Base-by-base conservation (phyloP, 352 stramenopile genomes). In the Globisporangium paroecandrum region DNA sequence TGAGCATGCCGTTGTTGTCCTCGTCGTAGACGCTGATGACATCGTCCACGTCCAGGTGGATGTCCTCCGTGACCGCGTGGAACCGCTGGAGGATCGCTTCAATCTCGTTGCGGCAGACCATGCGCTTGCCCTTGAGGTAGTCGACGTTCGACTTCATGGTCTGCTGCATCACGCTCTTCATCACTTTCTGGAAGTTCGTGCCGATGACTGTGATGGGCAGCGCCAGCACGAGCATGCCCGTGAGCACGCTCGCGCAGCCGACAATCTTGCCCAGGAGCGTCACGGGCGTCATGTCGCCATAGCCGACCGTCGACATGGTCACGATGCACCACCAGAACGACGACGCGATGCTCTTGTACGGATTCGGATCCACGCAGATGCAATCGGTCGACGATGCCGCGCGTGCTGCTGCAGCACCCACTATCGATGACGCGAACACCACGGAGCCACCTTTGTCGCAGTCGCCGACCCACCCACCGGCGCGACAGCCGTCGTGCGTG, bases 251-350 rank as follows among this genome's bases (percentile, higher is more conserved):
- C 34, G 78, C 72, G 24, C 80, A 82, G 51, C 88, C 89, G 7
- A 97, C 71, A 18, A 96, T 62, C 56, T 92, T 89, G 5, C 90
- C 90, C 3, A 69, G 22, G 29, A 83, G 73, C 12, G 89, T 94
- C 66, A 93, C 85, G 3, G 90, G 90, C 2, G 77, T 87, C 76
- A 95, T 89, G 60, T 97, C 90, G 1, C 90, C 90, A 62, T 97
- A 97, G 1, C 90, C 90, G 3, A 97, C 89, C 0, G 90, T 97
- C 25, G 90, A 97, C 82, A 96, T 95, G n/a, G 90, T 97, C 62
- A 97, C 88, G 58, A 97, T 89, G 59, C 90, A 91, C 89, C 88
- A 97, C 85, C 90, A 97, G 29, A 96, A 93, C 4, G 84, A 89
- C 25, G 80, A 74, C 0, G 84, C 79, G 59, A 97, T 95, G 61